phyloP scores from a whole-genome alignment of 2,329 filamentous ascomycete species.

The Stromatinia cepivora region DNA sequence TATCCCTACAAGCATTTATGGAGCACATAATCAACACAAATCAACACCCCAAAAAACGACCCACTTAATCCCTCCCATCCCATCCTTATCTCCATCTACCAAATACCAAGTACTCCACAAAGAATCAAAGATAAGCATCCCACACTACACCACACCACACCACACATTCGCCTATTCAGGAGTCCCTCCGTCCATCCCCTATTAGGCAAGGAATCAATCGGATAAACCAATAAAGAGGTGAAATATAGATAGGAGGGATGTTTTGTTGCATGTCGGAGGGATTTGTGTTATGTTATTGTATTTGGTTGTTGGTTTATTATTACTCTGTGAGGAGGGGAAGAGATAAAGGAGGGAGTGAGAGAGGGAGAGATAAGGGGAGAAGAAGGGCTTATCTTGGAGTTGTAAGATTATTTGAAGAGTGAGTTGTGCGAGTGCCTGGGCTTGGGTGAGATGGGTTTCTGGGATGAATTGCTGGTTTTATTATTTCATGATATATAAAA shows the following conservation, averaged over 20 bases:
- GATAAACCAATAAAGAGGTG: neutral
- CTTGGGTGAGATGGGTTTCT: too few species aligned
- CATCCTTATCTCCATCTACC: neutral
- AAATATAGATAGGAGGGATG: neutral
- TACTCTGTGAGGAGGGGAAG: neutral
- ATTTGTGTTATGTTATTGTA: slow-evolving; percentile 21
- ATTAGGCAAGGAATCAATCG: neutral
- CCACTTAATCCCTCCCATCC: neutral
- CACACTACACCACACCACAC: too few species aligned
- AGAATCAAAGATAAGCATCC: neutral
- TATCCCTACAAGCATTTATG: neutral
- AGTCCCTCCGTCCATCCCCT: neutral
- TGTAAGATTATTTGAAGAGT: too few species aligned
- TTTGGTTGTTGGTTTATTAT: neutral
- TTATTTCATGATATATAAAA: neutral
- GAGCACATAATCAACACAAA: neutral
- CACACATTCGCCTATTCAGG: slow-evolving; percentile 14
- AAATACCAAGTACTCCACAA: neutral
- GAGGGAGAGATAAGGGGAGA: too few species aligned
- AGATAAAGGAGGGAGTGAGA: too few species aligned
- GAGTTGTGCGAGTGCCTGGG: too few species aligned
- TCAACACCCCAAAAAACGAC: neutral
- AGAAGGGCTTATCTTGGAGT: too few species aligned
- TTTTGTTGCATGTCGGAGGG: slow-evolving; percentile 18
- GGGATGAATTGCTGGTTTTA: too few species aligned